A percentile compares a stretch with the other conserved stretches of the same genome.
These are phyloP conservation scores for Echium plantagineum DNA, from an alignment of 257 asterid genomes.

Conservation along the genomic window DNA sequence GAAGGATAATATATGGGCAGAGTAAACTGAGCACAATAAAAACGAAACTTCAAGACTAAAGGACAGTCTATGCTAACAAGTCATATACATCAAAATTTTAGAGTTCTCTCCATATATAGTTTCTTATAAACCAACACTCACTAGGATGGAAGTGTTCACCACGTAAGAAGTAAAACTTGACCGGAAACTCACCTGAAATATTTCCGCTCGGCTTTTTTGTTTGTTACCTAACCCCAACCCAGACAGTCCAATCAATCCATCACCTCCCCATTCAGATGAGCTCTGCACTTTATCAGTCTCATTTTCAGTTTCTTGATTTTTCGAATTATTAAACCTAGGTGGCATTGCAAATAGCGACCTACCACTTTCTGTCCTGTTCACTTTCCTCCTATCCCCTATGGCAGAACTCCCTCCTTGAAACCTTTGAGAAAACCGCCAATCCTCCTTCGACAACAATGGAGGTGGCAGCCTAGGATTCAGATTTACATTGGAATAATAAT, in stretches of 20 bases:
- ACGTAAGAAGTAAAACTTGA: not conserved
- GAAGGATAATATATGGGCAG: not conserved
- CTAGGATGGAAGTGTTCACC: not conserved
- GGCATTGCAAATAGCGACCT: conserved; percentile 13
- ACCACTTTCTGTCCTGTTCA: conserved; percentile 7
- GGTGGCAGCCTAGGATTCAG: conserved; percentile 20
- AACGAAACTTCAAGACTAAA: not conserved
- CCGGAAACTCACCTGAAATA: conserved; percentile 16
- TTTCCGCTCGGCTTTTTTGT: conserved; percentile 14
- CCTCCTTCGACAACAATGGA: conserved; percentile 16
- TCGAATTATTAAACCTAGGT: conserved; percentile 5
- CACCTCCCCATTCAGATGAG: conserved; percentile 12
- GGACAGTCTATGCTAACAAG: not conserved
- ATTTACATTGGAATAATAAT: conserved; percentile 17
- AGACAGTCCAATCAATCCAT: conserved; percentile 20
- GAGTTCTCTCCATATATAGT: not conserved
- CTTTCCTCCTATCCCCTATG: conserved; percentile 16
- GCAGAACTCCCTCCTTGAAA: conserved; percentile 11
- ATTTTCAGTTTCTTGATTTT: conserved; percentile 9
- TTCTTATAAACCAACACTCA: not conserved
- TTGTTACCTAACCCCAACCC: conserved; percentile 17
- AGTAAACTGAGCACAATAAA: not conserved
- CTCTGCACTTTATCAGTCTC: conserved; percentile 8
- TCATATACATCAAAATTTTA: not conserved
- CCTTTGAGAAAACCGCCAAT: conserved; percentile 17